Conservation (phyloP, 805 yeast species). For the Barnettozyma wickerhamii region DNA sequence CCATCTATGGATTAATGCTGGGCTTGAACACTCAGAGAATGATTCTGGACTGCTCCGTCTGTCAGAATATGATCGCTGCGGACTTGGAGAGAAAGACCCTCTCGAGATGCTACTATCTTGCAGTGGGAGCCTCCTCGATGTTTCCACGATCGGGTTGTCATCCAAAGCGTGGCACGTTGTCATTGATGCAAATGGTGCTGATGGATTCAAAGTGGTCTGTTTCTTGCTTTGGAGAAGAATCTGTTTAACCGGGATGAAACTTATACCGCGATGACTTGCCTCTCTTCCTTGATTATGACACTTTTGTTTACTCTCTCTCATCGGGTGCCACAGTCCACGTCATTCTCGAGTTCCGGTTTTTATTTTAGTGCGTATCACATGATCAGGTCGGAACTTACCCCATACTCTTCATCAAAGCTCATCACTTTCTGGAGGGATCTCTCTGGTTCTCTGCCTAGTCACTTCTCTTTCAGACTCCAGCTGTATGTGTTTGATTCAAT, state of each 20-base stretch:
- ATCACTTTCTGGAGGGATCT: no score
- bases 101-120: constrained; percentile 9
- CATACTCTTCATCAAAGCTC: neutral
- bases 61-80: neutral
- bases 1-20: constrained; percentile 66
- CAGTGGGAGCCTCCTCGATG: constrained; percentile 18
- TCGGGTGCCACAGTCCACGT: no score
- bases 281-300: no score
- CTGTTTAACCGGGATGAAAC: no score
- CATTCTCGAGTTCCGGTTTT: no score
- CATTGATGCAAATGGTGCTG: neutral
- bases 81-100: constrained; percentile 13
- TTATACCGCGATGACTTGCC: no score
- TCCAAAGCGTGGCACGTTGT: constrained; percentile 16
- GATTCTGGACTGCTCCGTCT: neutral
- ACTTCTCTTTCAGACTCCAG: neutral
- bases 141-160: constrained; percentile 16
- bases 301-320: no score
- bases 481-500: no score
- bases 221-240: neutral
- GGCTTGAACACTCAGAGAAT: constrained; percentile 2
- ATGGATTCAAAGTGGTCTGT: neutral
- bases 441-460: no score
- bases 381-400: no score
- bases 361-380: no score